Conservation (phyloP, 2,329 filamentous ascomycete species). For the Erysiphe neolycopersici region DNA sequence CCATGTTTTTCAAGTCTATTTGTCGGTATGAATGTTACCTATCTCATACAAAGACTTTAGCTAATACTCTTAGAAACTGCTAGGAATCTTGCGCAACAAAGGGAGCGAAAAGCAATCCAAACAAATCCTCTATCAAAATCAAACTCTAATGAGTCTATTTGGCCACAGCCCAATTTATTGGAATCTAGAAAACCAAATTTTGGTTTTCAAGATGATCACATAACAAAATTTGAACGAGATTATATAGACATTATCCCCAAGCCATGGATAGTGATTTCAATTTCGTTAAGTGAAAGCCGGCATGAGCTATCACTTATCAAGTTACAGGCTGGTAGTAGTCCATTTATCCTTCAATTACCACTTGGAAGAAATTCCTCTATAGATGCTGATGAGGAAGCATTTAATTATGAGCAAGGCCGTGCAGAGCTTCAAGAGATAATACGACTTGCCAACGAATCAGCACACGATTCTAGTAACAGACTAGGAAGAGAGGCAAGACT, state of each 20-base stretch:
- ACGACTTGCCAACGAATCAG: constrained; percentile 52
- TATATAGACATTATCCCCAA: constrained; percentile 68
- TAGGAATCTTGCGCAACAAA: constrained; percentile 37
- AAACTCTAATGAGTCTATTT: constrained; percentile 17
- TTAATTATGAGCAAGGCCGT: constrained; percentile 59
- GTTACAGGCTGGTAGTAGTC: constrained; percentile 44
- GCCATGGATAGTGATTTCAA: constrained; percentile 62
- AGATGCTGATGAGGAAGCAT: constrained; percentile 54
- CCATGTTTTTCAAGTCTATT: constrained; percentile 33
- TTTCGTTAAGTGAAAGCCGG: constrained; percentile 56
- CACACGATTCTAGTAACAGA: constrained; percentile 47
- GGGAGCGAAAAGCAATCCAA: constrained; percentile 30
- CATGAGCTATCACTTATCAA: constrained; percentile 80
- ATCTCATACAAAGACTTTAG: neutral
- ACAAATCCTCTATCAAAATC: constrained; percentile 4
- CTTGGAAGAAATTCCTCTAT: constrained; percentile 59
- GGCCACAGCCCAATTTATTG: constrained; percentile 15
- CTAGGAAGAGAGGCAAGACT: constrained; percentile 47
- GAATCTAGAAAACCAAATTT: constrained; percentile 20
- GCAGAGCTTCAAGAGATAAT: constrained; percentile 66
- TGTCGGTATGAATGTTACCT: constrained; percentile 14
- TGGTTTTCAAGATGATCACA: constrained; percentile 20
- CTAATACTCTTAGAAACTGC: constrained; percentile 26
- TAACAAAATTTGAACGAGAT: constrained; percentile 43
- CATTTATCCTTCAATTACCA: constrained; percentile 69